A percentile compares a stretch with the other conserved stretches of the same genome.
phyloP scores from a whole-genome alignment of 441 rosid species.

The Brassica hybrid region DNA sequence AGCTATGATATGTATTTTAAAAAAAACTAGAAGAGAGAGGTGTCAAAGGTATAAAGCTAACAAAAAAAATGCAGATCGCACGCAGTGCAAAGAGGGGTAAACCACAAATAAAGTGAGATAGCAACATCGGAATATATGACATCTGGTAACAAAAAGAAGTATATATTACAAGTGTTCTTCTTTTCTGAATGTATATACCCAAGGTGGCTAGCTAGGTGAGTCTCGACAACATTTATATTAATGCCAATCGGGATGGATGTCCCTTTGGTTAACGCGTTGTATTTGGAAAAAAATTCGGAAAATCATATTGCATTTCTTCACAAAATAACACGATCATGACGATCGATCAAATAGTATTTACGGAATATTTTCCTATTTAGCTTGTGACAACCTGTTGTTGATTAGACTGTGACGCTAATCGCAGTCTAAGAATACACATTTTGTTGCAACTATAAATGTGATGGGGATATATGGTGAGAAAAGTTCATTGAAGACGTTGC shows the following conservation, averaged over 20 bases:
- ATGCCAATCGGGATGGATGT: not conserved
- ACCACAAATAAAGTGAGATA: slow-evolving; percentile 17
- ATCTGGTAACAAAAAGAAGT: slow-evolving; percentile 13
- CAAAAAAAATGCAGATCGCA: not conserved
- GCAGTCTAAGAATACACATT: not conserved
- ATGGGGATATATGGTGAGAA: slow-evolving; percentile 5
- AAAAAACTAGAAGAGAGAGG: not conserved
- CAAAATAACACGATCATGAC: not conserved
- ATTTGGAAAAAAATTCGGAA: not conserved
- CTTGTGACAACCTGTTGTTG: not conserved
- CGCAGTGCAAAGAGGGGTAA: not conserved
- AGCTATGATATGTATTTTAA: not conserved
- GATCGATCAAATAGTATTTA: not conserved
- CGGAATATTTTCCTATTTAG: not conserved
- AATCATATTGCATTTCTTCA: not conserved
- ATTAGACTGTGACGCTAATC: not conserved
- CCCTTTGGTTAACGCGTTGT: not conserved
- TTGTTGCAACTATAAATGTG: not conserved
- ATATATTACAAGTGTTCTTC: slow-evolving; percentile 1
- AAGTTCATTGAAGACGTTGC: not conserved
- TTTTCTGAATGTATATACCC: not conserved
- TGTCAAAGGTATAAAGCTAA: slow-evolving; percentile 4
- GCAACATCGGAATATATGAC: not conserved
- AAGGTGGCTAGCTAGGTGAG: not conserved
- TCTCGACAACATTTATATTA: not conserved